A percentile compares a stretch with the other conserved stretches of the same genome.
Evolutionary conservation across 257 asterid species (phyloP).

Genomic region (Orobanche coerulescens): DNA sequence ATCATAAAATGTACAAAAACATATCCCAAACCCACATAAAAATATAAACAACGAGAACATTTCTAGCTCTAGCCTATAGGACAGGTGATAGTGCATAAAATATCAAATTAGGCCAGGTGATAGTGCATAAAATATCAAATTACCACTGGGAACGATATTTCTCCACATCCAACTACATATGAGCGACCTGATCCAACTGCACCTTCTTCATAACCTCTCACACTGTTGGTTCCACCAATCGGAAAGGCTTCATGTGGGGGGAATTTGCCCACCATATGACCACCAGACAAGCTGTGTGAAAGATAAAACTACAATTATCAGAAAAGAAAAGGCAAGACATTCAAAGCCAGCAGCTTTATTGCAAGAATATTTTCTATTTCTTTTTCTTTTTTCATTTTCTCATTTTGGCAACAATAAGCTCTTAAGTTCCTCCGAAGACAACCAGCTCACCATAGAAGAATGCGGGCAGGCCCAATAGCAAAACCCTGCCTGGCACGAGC

Average conservation of each 20-base stretch:
- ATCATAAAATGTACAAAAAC: not conserved
- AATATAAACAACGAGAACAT: not conserved
- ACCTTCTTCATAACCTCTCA: slow-evolving; percentile 97
- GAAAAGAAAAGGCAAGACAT: slow-evolving; percentile 8
- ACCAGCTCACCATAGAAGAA: slow-evolving; percentile 57
- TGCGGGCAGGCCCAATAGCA: slow-evolving; percentile 60
- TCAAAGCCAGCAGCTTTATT: not conserved
- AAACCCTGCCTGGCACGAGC: slow-evolving; percentile 88
- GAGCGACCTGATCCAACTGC: slow-evolving; percentile 93
- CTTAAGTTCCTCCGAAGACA: not conserved
- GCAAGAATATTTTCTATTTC: too few relatives aligned
- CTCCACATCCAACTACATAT: slow-evolving; percentile 80
- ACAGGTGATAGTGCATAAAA: slow-evolving; percentile 1
- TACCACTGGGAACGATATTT: slow-evolving; percentile 86
- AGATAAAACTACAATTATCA: slow-evolving; percentile 16
- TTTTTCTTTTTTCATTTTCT: too few relatives aligned
- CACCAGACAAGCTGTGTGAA: slow-evolving; percentile 68
- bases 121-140: slow-evolving; percentile 20
- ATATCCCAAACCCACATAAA: not conserved
- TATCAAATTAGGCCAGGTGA: slow-evolving; percentile 19
- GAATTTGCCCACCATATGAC: slow-evolving; percentile 78
- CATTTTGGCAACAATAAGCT: not conserved
- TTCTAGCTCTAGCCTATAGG: too few relatives aligned
- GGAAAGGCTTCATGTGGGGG: slow-evolving; percentile 99
- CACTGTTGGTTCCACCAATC: slow-evolving; percentile 94